A percentile compares a stretch with the other conserved stretches of the same genome.
These are phyloP conservation scores for Nidularia sp. DNA, from an alignment of 768 basidiomycete genomes.

Conservation along the genomic window DNA sequence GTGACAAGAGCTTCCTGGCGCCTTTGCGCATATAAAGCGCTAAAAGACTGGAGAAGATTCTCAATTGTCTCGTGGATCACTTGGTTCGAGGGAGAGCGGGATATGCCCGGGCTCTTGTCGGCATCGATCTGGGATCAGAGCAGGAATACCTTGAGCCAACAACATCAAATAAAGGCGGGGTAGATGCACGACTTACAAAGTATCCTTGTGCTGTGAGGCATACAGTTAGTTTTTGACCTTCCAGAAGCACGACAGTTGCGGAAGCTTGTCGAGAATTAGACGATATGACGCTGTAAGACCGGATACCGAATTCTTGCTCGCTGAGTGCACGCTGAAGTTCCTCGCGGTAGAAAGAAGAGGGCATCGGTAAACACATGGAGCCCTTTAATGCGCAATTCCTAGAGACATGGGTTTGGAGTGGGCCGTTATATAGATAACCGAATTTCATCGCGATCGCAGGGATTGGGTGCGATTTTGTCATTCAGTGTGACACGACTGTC, in stretches of 20 bases:
- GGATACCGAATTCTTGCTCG: constrained; percentile 58
- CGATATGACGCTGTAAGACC: constrained; percentile 36
- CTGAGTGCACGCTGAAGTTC: constrained; percentile 53
- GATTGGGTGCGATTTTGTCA: constrained; percentile 8
- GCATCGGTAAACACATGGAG: constrained; percentile 9
- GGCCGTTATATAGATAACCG: constrained; percentile 20
- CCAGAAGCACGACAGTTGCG: constrained; percentile 52
- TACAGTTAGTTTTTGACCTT: constrained; percentile 44
- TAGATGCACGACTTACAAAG: constrained; percentile 32
- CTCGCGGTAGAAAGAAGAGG: constrained; percentile 31
- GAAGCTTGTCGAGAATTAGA: constrained; percentile 42
- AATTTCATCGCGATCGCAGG: constrained; percentile 16
- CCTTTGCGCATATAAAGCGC: constrained; percentile 47
- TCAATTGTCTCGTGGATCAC: constrained; percentile 51
- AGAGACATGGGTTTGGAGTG: constrained; percentile 11
- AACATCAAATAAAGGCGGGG: constrained; percentile 2
- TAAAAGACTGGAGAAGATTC: constrained; percentile 47
- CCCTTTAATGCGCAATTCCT: constrained; percentile 8
- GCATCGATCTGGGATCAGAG: neutral
- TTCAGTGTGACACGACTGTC: constrained; percentile 12
- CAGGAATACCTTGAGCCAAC: neutral
- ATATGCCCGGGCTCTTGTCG: neutral
- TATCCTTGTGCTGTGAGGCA: constrained; percentile 53
- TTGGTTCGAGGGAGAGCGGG: neutral
- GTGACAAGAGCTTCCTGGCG: constrained; percentile 42